Percentiles rank a stretch among this genome's conserved stretches.
phyloP scores from a whole-genome alignment of 768 basidiomycete species.

The Pulveroboletus sp. region DNA sequence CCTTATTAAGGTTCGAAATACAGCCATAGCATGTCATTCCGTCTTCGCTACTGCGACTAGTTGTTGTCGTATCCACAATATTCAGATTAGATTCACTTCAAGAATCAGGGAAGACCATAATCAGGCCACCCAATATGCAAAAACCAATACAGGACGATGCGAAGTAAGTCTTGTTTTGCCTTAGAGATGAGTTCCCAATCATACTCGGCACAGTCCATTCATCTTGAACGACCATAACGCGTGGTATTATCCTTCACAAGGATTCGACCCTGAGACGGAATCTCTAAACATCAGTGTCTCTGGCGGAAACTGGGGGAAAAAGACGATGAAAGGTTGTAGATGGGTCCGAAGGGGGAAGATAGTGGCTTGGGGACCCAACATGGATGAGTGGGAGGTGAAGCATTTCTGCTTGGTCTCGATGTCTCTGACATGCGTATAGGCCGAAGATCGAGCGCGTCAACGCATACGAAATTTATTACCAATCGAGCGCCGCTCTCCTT shows the following conservation, averaged over 20 bases:
- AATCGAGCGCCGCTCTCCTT: conserved; percentile 56
- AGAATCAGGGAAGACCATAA: too few relatives aligned
- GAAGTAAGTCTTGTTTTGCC: conserved; percentile 20
- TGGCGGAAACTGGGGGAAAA: conserved; percentile 82
- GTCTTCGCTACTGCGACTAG: too few relatives aligned
- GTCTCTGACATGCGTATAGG: conserved; percentile 38
- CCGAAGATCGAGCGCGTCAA: conserved; percentile 80
- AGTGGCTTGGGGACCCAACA: conserved; percentile 75
- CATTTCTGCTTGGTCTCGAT: conserved; percentile 3
- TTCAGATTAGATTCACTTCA: too few relatives aligned
- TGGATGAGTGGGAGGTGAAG: conserved; percentile 81
- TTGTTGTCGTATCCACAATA: too few relatives aligned
- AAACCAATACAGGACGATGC: conserved; percentile 31
- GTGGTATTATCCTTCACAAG: conserved; percentile 85
- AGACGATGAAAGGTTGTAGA: conserved; percentile 67
- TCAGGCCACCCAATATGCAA: conserved; percentile 22
- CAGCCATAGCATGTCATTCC: too few relatives aligned
- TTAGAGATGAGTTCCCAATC: conserved; percentile 6
- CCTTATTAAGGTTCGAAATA: too few relatives aligned
- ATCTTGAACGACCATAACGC: conserved; percentile 68
- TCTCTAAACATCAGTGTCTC: conserved; percentile 47
- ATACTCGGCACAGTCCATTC: conserved; percentile 29
- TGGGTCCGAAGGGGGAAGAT: conserved; percentile 84
- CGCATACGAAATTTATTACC: conserved; percentile 69
- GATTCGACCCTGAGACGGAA: conserved; percentile 60